These are phyloP conservation scores for Scedosporium dehoogii DNA, from an alignment of 2,329 filamentous ascomycete genomes.

Conservation along the genomic window DNA sequence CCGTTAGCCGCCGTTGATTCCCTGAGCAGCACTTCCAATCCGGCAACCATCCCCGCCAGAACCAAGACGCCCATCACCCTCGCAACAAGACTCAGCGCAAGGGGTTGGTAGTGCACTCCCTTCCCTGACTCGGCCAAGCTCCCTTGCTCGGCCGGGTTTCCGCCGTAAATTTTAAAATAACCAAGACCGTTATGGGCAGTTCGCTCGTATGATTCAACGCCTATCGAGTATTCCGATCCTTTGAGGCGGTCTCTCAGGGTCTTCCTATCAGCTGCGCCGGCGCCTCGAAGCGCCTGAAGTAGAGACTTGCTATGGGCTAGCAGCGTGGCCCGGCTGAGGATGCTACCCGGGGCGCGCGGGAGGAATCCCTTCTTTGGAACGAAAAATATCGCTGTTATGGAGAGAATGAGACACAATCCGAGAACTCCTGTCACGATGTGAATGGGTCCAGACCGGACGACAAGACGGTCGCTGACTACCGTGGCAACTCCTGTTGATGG, in stretches of 20 bases:
- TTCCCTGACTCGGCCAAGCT: background rate
- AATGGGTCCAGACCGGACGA: conserved; percentile 18
- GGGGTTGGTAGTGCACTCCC: conserved; percentile 17
- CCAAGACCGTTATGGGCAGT: conserved; percentile 12
- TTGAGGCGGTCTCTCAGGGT: conserved; percentile 18
- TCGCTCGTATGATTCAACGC: conserved; percentile 25
- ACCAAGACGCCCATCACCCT: conserved; percentile 17
- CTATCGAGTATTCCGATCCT: conserved; percentile 19
- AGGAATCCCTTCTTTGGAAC: conserved; percentile 22
- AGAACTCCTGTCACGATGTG: conserved; percentile 22
- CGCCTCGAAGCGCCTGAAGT: conserved; percentile 22
- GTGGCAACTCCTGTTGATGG: conserved; percentile 15
- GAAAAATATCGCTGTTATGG: conserved; percentile 11
- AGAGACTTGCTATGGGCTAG: conserved; percentile 24
- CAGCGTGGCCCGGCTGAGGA: conserved; percentile 24
- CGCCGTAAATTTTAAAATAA: background rate
- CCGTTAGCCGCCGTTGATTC: conserved; percentile 19
- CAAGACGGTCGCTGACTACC: conserved; percentile 19
- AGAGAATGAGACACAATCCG: conserved; percentile 16
- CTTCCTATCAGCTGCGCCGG: conserved; percentile 20
- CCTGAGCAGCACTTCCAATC: conserved; percentile 23
- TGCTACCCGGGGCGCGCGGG: conserved; percentile 22
- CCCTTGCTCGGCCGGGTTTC: background rate
- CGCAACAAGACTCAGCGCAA: conserved; percentile 18
- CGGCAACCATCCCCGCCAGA: conserved; percentile 20